Evolutionary conservation across 2,329 filamentous ascomycete species (phyloP), one percentile per base, ranked within the genome.

Genomic region (Rutstroemia sp.): DNA sequence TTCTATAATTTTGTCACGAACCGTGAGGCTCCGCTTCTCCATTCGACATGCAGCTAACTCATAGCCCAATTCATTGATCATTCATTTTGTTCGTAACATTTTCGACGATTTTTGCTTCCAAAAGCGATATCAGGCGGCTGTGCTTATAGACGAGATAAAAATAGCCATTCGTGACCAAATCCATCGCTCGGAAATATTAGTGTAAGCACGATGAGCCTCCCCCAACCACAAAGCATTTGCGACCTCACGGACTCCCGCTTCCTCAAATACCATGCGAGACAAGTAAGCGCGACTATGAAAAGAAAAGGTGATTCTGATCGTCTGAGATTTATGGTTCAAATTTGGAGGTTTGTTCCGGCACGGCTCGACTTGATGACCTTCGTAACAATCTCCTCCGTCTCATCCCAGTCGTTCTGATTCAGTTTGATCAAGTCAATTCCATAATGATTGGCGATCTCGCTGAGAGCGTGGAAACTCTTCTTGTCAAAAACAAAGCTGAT

Each of bases 401-500:
- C 78, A 67, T 97, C 94, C 92, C 92, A 96, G 69, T 99, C 91
- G 25, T 85, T 81, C 2, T 89, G 89, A 62, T 91, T 84, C 49
- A 99, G 82, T 63, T 86, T 85, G 48, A 89, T 84, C 58, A 96
- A 82, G 64, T 91, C 83, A 46, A 94, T 91, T 57, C 81, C 79
- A 72, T 95, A 96, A 70, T 88, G 86, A 14, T 79, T 73, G 57
- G 88, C 86, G 67, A 97, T 99, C n/a, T 81, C 74, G 64, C 84
- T 83, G 48, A 99, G 81, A 65, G 89, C 87, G 46, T 82, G 72
- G 79, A 85, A 97, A 71, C 90, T 94, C 64, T 81, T 82, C 69
- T 85, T 83, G 73, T 95, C 91, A 65, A 91, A 89, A 53, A 99
- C 89, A 66, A 99, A 96, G 62, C 88, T 95, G 69, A 99, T 92